Percentiles rank a stretch among this genome's conserved stretches.
Conservation (phyloP, 140 eudicot genomes). For the Cichorium intybus region DNA sequence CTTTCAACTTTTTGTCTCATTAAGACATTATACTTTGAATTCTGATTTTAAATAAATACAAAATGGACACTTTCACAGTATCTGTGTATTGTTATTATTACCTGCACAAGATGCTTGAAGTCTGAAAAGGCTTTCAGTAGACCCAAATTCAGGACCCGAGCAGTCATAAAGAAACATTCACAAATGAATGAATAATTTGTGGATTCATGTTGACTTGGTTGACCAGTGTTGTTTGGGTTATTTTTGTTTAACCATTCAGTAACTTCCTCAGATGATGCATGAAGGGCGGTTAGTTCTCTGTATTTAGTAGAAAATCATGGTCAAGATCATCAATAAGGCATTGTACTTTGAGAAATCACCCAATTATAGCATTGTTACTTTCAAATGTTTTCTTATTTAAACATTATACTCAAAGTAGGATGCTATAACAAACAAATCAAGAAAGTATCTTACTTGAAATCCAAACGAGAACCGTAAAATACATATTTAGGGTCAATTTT, state of each 20-base stretch:
- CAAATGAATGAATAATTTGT: slow-evolving; percentile 75
- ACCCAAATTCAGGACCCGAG: slow-evolving; percentile 94
- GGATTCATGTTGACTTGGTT: slow-evolving; percentile 34
- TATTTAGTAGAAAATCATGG: neutral
- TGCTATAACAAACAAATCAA: no score
- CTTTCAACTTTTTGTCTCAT: neutral
- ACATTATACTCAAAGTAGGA: no score
- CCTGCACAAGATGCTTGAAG: slow-evolving; percentile 98
- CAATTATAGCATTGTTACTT: no score
- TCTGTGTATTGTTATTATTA: slow-evolving; percentile 12
- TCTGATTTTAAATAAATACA: neutral
- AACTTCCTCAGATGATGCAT: slow-evolving; percentile 97
- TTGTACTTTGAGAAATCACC: neutral
- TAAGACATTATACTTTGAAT: neutral
- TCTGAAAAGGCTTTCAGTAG: slow-evolving; percentile 90
- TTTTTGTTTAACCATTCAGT: slow-evolving; percentile 51
- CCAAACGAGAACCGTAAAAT: slow-evolving; percentile 68
- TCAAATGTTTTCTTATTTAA: neutral
- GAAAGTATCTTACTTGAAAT: slow-evolving; percentile 55
- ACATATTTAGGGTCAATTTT: slow-evolving; percentile 89
- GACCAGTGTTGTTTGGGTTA: slow-evolving; percentile 40
- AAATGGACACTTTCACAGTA: neutral
- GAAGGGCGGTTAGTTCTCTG: slow-evolving; percentile 90
- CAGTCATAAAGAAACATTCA: slow-evolving; percentile 99
- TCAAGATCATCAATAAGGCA: neutral